Evolutionary conservation across 2,329 filamentous ascomycete genomes (phyloP).

Genomic region (Ilyonectria sp.): DNA sequence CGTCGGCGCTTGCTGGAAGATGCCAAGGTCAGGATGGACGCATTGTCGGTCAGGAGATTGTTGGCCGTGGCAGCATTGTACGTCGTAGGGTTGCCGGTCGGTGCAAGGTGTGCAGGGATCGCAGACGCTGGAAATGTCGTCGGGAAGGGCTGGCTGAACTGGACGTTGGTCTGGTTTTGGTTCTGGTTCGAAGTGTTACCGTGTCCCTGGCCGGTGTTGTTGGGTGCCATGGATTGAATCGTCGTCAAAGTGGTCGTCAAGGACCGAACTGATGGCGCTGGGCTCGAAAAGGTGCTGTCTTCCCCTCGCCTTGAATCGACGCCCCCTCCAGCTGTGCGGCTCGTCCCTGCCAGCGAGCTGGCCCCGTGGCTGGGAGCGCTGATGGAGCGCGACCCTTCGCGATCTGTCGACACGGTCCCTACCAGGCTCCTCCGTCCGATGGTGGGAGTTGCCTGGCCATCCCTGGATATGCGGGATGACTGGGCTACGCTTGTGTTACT

Average conservation of each 20-base stretch:
- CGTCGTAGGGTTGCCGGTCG: conserved; percentile 74
- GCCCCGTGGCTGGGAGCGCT: conserved; percentile 81
- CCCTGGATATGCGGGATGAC: conserved; percentile 74
- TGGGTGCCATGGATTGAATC: conserved; percentile 81
- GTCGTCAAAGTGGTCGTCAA: conserved; percentile 89
- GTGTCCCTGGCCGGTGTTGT: conserved; percentile 57
- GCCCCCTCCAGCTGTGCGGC: conserved; percentile 76
- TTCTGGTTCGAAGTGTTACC: conserved; percentile 51
- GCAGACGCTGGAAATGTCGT: conserved; percentile 77
- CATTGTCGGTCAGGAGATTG: conserved; percentile 86
- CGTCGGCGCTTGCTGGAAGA: conserved; percentile 86
- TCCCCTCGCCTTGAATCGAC: conserved; percentile 79
- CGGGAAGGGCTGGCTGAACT: conserved; percentile 78
- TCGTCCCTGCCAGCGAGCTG: conserved; percentile 80
- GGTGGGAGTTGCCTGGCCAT: conserved; percentile 70
- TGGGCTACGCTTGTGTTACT: conserved; percentile 70
- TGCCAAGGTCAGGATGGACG: conserved; percentile 87
- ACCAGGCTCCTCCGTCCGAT: conserved; percentile 81
- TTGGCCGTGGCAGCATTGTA: conserved; percentile 86
- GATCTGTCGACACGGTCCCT: conserved; percentile 87
- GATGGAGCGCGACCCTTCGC: conserved; percentile 82
- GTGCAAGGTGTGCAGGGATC: conserved; percentile 79
- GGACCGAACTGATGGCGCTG: conserved; percentile 84
- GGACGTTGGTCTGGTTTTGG: conserved; percentile 64
- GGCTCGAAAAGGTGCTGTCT: conserved; percentile 85